Conservation (phyloP, 805 yeast genomes). For the Candida ovalis region DNA sequence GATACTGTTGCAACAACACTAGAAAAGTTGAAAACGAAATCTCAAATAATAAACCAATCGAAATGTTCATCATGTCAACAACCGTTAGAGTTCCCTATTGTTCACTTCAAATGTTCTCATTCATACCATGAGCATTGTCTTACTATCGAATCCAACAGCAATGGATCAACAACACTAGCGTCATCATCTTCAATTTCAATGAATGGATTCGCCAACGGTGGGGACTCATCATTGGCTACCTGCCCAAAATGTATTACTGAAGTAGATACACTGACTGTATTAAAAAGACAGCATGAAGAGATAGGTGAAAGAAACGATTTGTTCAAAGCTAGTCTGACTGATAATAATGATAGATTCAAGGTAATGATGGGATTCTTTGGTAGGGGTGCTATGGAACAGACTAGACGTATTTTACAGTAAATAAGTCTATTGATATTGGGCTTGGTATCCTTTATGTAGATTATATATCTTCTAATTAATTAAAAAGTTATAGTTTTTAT, state of each 20-base stretch:
- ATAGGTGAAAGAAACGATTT: constrained; percentile 59
- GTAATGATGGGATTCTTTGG: constrained; percentile 81
- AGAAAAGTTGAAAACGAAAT: constrained; percentile 42
- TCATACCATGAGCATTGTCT: constrained; percentile 79
- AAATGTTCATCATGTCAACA: constrained; percentile 64
- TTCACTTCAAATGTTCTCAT: constrained; percentile 84
- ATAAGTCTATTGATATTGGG: too few species aligned
- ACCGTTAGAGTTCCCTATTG: constrained; percentile 69
- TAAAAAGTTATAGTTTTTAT: background rate
- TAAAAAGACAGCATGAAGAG: constrained; percentile 57
- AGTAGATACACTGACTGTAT: constrained; percentile 57
- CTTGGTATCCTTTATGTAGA: background rate
- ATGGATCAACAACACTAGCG: background rate
- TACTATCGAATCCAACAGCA: constrained; percentile 15
- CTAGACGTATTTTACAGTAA: constrained; percentile 14
- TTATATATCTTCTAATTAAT: background rate
- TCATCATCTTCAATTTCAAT: constrained; percentile 6
- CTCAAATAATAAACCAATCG: constrained; percentile 54
- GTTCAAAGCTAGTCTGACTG: constrained; percentile 54
- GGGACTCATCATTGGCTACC: background rate
- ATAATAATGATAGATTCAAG: constrained; percentile 60
- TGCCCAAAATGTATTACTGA: constrained; percentile 83
- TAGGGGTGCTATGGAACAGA: constrained; percentile 73
- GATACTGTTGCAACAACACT: constrained; percentile 50
- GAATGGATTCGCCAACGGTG: constrained; percentile 2